Conservation (phyloP, 176 grass and related monocot genomes). For the Eleusine coracana region DNA sequence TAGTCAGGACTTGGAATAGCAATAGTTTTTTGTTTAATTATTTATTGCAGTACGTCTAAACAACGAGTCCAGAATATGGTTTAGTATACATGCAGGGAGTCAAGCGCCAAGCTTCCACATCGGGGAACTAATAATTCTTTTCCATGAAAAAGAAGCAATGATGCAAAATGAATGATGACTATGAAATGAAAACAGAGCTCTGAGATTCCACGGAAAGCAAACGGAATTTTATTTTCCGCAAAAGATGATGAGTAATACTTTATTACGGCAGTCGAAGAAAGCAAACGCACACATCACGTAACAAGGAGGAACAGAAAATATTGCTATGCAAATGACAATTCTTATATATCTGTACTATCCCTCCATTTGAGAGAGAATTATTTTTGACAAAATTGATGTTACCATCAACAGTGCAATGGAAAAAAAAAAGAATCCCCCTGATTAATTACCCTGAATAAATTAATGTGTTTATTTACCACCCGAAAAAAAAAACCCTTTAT, state of each 20-base stretch:
- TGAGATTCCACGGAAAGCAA: too few species aligned
- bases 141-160: too few species aligned
- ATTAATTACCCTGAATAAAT: background rate
- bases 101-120: background rate
- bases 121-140: background rate
- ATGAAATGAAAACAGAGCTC: background rate
- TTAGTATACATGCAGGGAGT: background rate
- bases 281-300: too few species aligned
- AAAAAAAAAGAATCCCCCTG: background rate
- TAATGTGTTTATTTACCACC: slow-evolving; percentile 2
- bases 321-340: background rate
- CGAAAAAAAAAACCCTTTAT: background rate
- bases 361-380: slow-evolving; percentile 19
- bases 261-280: background rate
- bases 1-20: background rate
- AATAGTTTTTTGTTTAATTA: background rate
- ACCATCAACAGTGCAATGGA: background rate
- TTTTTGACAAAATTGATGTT: slow-evolving; percentile 36
- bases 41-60: background rate
- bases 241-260: background rate
- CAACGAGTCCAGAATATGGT: background rate
- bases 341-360: background rate
- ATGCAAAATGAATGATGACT: background rate
- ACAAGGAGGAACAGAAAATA: background rate
- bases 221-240: background rate